Base-by-base conservation (phyloP, 441 rosid genomes). In the Corymbia citriodora region DNA sequence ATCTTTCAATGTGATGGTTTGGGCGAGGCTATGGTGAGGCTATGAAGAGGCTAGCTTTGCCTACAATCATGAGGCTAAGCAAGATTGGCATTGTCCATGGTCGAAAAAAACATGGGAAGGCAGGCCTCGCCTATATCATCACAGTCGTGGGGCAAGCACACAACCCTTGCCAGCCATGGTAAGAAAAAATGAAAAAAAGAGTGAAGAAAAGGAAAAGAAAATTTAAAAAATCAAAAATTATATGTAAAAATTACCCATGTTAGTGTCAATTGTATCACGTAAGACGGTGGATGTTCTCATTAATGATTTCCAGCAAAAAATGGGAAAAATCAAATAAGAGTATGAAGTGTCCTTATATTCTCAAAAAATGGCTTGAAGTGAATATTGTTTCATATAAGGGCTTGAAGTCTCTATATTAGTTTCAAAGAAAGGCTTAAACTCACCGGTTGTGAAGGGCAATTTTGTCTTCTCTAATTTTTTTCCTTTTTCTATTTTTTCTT, bases 291-390 rank as follows among this genome's bases (percentile, higher is more conserved):
- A 31, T 12, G 21, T 65, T 10, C 2, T 8, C 1, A 1, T n/a
- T 14, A n/a, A 5, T 0, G 40, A 65, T 65, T 65, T n/a, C 2
- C 0, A 0, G 1, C 3, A 5, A n/a, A n/a, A 65, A 65, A 31
- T n/a, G 63, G 11, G 63, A 57, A 40, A 40, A 40, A 40, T 40
- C 45, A 40, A 40, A 40, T 40, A 40, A 40, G 45, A 5, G 45
- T 6, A 40, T 40, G 45, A 40, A 40, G 45, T 40, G 45, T 40
- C 45, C 45, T 40, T 40, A 40, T 40, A 40, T 40, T 40, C 45
- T 40, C 45, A 40, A 33, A 33, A 33, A 33, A 33, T 33, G 33
- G 33, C 33, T 33, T 33, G 33, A 33, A 40, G 40, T 40, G 40
- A 40, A 40, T 40, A 40, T 40, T 40, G 40, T 40, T 40, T 40